Conservation (phyloP, 2,329 filamentous ascomycete genomes). For the Knufia fluminis region DNA sequence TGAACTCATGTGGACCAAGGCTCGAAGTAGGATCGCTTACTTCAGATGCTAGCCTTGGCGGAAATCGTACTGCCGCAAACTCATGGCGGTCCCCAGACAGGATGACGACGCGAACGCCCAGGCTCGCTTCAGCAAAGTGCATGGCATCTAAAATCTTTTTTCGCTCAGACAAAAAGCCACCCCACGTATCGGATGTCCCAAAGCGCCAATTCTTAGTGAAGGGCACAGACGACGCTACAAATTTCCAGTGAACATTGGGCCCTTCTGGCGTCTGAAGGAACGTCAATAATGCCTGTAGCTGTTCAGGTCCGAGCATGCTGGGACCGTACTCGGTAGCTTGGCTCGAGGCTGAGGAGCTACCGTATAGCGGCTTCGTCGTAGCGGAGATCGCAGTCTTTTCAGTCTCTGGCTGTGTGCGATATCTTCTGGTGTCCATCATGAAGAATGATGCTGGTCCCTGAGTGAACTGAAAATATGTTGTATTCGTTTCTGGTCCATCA, state of each 20-base stretch:
- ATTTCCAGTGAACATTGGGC: slow-evolving; percentile 79
- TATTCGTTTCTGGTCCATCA: slow-evolving; percentile 38
- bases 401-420: slow-evolving; percentile 50
- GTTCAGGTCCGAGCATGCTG: slow-evolving; percentile 77
- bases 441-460: slow-evolving; percentile 92
- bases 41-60: slow-evolving; percentile 33
- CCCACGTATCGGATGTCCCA: slow-evolving; percentile 85
- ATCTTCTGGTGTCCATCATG: slow-evolving; percentile 82
- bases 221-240: slow-evolving; percentile 80
- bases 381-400: slow-evolving; percentile 5
- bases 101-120: slow-evolving; percentile 68
- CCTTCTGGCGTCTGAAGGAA: slow-evolving; percentile 68
- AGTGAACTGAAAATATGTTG: slow-evolving; percentile 80
- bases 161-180: slow-evolving; percentile 77
- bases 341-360: slow-evolving; percentile 4
- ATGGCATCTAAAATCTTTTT: slow-evolving; percentile 74
- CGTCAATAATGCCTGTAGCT: slow-evolving; percentile 67
- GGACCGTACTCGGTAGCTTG: slow-evolving; percentile 43
- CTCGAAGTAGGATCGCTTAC: neutral
- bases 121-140: slow-evolving; percentile 68
- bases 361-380: slow-evolving; percentile 11
- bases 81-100: slow-evolving; percentile 93
- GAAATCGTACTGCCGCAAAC: slow-evolving; percentile 77
- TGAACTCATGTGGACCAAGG: slow-evolving; percentile 67
- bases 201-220: slow-evolving; percentile 98